Base-by-base conservation (phyloP, 495 filamentous ascomycete genomes). In the Pyronema omphalodes region DNA sequence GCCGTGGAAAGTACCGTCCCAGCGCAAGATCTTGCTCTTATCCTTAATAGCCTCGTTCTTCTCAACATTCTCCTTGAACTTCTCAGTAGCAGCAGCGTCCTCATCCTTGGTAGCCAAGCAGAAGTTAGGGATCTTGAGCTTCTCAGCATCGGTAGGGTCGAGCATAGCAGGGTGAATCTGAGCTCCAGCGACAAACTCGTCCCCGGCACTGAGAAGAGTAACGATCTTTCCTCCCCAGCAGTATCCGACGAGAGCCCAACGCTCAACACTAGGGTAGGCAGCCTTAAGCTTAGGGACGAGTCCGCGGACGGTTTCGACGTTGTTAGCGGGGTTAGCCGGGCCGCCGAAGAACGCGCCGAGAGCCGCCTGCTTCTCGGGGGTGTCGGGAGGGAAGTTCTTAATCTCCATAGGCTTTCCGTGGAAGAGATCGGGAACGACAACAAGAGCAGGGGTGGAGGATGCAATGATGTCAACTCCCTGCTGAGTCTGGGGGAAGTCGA, bases 221-320 rank as follows among this genome's bases (percentile, higher is more conserved):
- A 75, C 70, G 49, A 83, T 77, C 66, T 93, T 93, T 52, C 83
- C 88, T 54, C 89, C 89, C 89, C 88, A 98, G 76, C 89, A 98
- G 76, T 75, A 87, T 69, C 89, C 89, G n/a, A 95, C 66, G 54
- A 86, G 73, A n/a, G 73, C 87, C 86, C 86, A 94, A 34, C 76
- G 80, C 61, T 80, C 71, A 60, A 93, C 79, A 33, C 68, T 67
- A 11, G 74, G 71, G 70, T 74, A 68, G 70, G 70, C 74, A 58
- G 61, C 71, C 58, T 66, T 62, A 37, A 84, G 60, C 23, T 9
- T 39, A 52, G 74, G 70, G 56, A 78, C 67, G 53, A 91, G 69
- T 54, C 82, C 70, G 6, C 68, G 72, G 54, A 93, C 73, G 58
- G 77, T 77, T 51, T 69, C 71, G 14, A 82, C 76, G 12, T 77